A percentile compares a stretch with the other conserved stretches of the same genome.
Evolutionary conservation across 2,329 filamentous ascomycete genomes (phyloP).

Genomic region (Biscogniauxia marginata): DNA sequence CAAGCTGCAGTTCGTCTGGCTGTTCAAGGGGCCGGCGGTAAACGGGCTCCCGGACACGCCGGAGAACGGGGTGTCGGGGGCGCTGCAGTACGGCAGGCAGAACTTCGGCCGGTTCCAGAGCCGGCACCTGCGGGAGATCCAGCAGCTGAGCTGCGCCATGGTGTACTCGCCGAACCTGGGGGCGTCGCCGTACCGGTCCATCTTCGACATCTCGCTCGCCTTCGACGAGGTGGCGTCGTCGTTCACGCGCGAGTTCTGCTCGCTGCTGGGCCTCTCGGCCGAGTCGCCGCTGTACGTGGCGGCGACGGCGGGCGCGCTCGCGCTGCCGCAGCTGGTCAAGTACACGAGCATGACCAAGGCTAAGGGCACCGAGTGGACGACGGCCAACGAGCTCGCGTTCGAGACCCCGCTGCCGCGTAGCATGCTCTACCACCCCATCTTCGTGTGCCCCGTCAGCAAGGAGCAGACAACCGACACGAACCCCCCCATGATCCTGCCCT

Average conservation of each 20-base stretch:
- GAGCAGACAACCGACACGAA: constrained; percentile 92
- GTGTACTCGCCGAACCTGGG: constrained; percentile 73
- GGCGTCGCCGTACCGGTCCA: constrained; percentile 73
- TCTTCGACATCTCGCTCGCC: constrained; percentile 72
- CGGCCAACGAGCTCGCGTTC: constrained; percentile 83
- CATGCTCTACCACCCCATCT: constrained; percentile 88
- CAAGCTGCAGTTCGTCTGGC: constrained; percentile 84
- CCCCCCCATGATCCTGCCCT: constrained; percentile 95
- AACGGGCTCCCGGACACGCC: constrained; percentile 54
- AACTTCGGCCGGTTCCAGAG: constrained; percentile 74
- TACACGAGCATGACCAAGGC: constrained; percentile 83
- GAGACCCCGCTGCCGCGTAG: constrained; percentile 59
- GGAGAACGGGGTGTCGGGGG: constrained; percentile 57
- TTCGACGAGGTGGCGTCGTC: constrained; percentile 84
- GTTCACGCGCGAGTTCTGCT: constrained; percentile 94
- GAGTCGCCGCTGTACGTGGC: constrained; percentile 93
- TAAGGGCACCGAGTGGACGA: constrained; percentile 93
- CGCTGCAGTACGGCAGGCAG: constrained; percentile 71
- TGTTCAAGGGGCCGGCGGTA: constrained; percentile 65
- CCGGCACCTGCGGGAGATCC: constrained; percentile 75
- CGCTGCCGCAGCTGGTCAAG: constrained; percentile 84
- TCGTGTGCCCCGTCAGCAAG: constrained; percentile 95
- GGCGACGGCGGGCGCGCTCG: constrained; percentile 87
- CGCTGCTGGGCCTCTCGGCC: constrained; percentile 81
- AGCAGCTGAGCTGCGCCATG: constrained; percentile 78